A percentile compares a stretch with the other conserved stretches of the same genome.
phyloP scores from a whole-genome alignment of 257 asterid genomes.

The Solanum etuberosum region DNA sequence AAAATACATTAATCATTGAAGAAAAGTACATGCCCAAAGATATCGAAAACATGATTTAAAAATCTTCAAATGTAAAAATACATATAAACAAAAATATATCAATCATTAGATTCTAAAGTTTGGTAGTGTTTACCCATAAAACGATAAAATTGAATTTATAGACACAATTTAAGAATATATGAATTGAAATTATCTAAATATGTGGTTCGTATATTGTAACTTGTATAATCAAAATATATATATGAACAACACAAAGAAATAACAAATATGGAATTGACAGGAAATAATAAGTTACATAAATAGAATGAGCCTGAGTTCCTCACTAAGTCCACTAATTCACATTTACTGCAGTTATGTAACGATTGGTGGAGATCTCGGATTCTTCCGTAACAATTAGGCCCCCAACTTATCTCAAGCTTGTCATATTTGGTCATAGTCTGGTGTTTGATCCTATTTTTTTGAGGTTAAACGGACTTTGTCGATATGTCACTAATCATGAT shows the following conservation, averaged over 20 bases:
- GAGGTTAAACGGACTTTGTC: fast-evolving
- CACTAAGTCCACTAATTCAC: background rate
- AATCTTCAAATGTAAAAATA: background rate
- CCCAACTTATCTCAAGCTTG: background rate
- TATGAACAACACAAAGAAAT: no score
- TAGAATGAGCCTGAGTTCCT: background rate
- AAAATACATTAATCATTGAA: background rate
- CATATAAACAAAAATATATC: background rate
- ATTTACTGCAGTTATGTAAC: background rate
- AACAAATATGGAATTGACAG: background rate
- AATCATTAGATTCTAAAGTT: background rate
- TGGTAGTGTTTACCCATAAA: background rate
- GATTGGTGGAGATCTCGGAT: background rate
- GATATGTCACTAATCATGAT: background rate
- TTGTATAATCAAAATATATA: background rate
- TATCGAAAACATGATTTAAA: background rate
- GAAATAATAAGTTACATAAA: no score
- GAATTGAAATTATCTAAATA: background rate
- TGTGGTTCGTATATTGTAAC: background rate
- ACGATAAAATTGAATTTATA: no score
- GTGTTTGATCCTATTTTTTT: background rate
- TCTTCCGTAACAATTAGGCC: background rate
- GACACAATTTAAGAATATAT: background rate
- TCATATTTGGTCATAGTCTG: background rate
- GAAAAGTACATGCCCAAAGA: background rate